Base-by-base conservation (phyloP, 192 early-diverging fungal species). In the Rhizophagus sp. region DNA sequence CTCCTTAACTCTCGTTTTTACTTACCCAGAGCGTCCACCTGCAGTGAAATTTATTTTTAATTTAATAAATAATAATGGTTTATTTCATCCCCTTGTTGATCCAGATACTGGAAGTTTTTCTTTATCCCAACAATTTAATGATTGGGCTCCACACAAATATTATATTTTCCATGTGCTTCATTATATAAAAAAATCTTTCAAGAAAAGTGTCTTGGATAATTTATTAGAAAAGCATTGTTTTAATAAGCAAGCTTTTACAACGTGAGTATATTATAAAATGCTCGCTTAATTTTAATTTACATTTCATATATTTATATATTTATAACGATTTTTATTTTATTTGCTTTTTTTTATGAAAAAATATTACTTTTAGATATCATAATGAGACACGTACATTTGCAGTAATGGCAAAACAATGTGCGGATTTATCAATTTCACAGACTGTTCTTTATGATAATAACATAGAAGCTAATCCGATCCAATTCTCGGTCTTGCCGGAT, bases 41-140 rank as follows among this genome's bases (percentile, higher is more conserved):
- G 85, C 88, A 1, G 89, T 98, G 8, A 86, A 84, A 17, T 95
- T 98, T 77, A 77, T 88, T 12, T 50, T 27, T 49, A 27, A 24
- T n/a, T 25, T 62, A n/a, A 76, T 63, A 19, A 61, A 63, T 22
- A 57, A 57, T 39, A 39, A 62, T 30, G 88, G 92, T 11, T 89
- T 96, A 85, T 94, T 93, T 68, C 96, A 98, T 80, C 96, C 96
- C 49, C 87, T 98, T 24, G 88, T 98, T 27, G 91, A 92, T 79
- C 73, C 85, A n/a, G 85, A 90, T 15, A 84, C 87, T 67, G 93
- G 92, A 10, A 79, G 87, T 27, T 90, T 97, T 74, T 90, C 88
- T 2, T 81, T 96, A 8, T 86, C 91, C 50, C 92, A 94, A 73
- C 93, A 93, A 80, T 96, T 96, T 75, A 91, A 95, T 3, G 84